Base-by-base conservation (phyloP, 495 filamentous ascomycete genomes). In the Aspergillus leporis region DNA sequence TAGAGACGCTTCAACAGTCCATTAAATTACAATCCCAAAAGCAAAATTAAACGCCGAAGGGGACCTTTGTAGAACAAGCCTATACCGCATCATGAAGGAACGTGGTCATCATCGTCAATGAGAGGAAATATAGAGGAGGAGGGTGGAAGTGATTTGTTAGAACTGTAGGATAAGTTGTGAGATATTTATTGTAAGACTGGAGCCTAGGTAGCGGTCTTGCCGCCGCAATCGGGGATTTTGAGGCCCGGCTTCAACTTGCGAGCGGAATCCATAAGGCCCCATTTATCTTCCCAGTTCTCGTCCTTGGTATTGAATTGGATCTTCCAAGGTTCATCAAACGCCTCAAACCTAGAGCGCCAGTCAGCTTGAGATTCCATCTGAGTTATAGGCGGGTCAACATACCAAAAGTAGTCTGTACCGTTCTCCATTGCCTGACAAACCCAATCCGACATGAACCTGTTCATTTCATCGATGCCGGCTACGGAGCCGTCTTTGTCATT, bases 281-380 rank as follows among this genome's bases (percentile, higher is more conserved):
- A 98, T 66, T 96, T 89, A 66, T 95, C 91, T 74, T 98, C 94
- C 93, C 93, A 97, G 56, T 90, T 79, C 74, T 92, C 80, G 13
- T 82, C 85, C 1, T 74, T 68, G 3, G 72, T 78, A 68, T 98
- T 87, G 71, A 84, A 95, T 23, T 63, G 59, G 23, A 89, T 74
- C 75, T 97, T 97, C 94, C 94, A 98, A 3, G 93, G 91, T 74
- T 96, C 93, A 66, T 96, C 93, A 66, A 96, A 97, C 16, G 92
- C 91, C 71, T 92, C 89, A 66, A 97, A 97, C 84, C 85, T 88
- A 55, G 60, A n/a, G 6, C 5, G 36, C 49, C 53, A 28, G 25
- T 31, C n/a, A 18, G 23, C 30, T 59, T 54, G 60, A 38, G 18
- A 16, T 28, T 22, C 51, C 16, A 53, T 18, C 31, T 13, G 25